Evolutionary conservation across 192 early-diverging fungal genomes (phyloP).

Genomic region (Tieghemiomyces parasiticus): DNA sequence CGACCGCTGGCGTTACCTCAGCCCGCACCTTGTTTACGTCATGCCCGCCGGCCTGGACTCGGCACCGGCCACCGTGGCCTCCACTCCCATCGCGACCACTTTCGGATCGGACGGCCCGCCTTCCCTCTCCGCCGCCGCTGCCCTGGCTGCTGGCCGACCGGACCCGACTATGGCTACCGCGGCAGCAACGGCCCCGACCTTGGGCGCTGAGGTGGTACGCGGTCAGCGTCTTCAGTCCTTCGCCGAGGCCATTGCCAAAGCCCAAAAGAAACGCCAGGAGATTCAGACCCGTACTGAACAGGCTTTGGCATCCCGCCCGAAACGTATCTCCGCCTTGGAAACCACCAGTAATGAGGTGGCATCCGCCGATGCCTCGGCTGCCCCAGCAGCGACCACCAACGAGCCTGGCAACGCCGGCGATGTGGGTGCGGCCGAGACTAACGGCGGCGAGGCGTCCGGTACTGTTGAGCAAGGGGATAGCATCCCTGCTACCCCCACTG

Average conservation of each 20-base stretch:
- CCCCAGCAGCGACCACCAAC: not conserved
- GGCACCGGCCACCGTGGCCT: not conserved
- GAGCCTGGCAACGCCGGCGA: not conserved
- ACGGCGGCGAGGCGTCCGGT: not conserved
- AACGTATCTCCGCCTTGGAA: not conserved
- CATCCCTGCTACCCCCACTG: not conserved
- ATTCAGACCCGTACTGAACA: constrained; percentile 4
- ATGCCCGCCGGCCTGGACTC: not conserved
- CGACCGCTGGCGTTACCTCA: not conserved
- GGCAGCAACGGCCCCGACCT: not conserved
- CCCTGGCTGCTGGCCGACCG: too few relatives aligned
- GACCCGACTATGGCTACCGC: not conserved
- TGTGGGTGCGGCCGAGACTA: not conserved
- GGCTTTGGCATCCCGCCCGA: not conserved
- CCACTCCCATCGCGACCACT: not conserved
- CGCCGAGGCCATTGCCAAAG: not conserved
- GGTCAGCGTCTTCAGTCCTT: constrained; percentile 8
- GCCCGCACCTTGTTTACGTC: not conserved
- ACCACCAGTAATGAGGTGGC: too few relatives aligned
- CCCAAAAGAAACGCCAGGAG: constrained; percentile 7
- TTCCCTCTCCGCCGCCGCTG: too few relatives aligned
- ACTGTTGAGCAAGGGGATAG: not conserved
- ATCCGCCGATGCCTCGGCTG: not conserved
- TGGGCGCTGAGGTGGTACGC: not conserved
- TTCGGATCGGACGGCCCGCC: too few relatives aligned